Percentiles rank a stretch among this genome's conserved stretches.
These are phyloP conservation scores for Colletotrichum abscissum DNA, from an alignment of 2,329 filamentous ascomycete species.

Conservation along the genomic window DNA sequence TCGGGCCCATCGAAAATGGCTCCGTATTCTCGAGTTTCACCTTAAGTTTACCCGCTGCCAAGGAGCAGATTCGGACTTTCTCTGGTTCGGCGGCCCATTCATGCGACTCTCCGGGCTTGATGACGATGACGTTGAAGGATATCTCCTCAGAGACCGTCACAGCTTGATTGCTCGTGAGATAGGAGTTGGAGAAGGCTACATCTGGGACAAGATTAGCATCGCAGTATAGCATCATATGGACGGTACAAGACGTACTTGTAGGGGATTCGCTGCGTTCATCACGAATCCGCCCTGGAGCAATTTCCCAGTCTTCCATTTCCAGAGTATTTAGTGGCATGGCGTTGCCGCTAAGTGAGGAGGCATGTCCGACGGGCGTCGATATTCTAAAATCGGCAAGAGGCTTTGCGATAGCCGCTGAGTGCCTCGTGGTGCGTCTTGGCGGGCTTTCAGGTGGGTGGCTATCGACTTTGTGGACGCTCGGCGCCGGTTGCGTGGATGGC, in stretches of 20 bases:
- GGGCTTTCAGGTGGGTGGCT: background rate
- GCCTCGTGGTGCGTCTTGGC: conserved; percentile 12
- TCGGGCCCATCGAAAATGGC: conserved; percentile 54
- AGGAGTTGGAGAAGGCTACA: conserved; percentile 56
- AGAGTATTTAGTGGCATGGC: conserved; percentile 28
- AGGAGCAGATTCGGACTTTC: conserved; percentile 51
- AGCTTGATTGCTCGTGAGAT: conserved; percentile 49
- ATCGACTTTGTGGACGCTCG: background rate
- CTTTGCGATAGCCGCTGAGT: conserved; percentile 5
- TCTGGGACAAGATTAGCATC: conserved; percentile 41
- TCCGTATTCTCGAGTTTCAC: conserved; percentile 48
- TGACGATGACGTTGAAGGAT: conserved; percentile 51
- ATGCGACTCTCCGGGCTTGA: conserved; percentile 52
- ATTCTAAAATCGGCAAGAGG: background rate
- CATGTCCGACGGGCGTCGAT: background rate
- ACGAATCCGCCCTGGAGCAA: conserved; percentile 54
- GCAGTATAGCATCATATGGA: too few relatives aligned
- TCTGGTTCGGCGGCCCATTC: conserved; percentile 44
- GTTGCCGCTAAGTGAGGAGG: background rate
- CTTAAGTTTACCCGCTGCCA: conserved; percentile 54
- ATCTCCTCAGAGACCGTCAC: conserved; percentile 51
- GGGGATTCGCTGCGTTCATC: conserved; percentile 39
- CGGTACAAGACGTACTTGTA: conserved; percentile 47
- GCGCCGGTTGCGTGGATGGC: background rate
- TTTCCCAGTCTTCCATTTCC: conserved; percentile 57